Evolutionary conservation across 1,284 basidiomycete genomes (phyloP), one percentile per base, ranked within the genome.

Genomic region (Tylopilus microsporus): DNA sequence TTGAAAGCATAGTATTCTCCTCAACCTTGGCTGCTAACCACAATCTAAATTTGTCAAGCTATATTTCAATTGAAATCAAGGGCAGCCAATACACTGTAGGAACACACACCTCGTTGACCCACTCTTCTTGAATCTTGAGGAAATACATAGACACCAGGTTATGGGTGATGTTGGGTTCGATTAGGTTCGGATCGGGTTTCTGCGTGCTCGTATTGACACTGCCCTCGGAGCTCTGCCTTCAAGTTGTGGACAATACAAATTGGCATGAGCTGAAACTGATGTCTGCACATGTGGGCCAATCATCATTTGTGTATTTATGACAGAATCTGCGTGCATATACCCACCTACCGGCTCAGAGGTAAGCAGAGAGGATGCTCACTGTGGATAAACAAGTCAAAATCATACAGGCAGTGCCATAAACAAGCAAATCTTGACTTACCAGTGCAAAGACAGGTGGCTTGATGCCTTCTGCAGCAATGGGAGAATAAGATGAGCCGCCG

Each of bases 41-140:
- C 9, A 60, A 61, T 56, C 73, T 62, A 6, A 71, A 49, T 18
- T 61, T 45, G 3, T 57, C 57, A 16, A 60, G 61, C 72, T 70
- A 32, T 30, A 42, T 5, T n/a, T 48, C 15, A 37, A 13, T 36
- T 30, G 56, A 5, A 36, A 47, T 52, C 16, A 18, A 1, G 6
- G 9, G 15, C 13, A 6, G 25, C 45, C 16, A 32, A 53, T 9
- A 32, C 6, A 21, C 21, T 51, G 13, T 7, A 32, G 32, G 11
- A 7, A 48, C 21, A 55, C 53, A 4, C 48, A 65, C 72, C 51
- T 61, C 56, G 47, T 62, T 55, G 0, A 19, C 19, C 8, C n/a
- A n/a, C 41, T 73, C 61, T 5, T 48, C 49, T 49, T 61, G 39
- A 3, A 65, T 10, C 18, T 56, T 50, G 32, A 25, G 51, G 9